Evolutionary conservation across 129 eudicot genomes (phyloP).

Genomic region (Ambrosia trifida): DNA sequence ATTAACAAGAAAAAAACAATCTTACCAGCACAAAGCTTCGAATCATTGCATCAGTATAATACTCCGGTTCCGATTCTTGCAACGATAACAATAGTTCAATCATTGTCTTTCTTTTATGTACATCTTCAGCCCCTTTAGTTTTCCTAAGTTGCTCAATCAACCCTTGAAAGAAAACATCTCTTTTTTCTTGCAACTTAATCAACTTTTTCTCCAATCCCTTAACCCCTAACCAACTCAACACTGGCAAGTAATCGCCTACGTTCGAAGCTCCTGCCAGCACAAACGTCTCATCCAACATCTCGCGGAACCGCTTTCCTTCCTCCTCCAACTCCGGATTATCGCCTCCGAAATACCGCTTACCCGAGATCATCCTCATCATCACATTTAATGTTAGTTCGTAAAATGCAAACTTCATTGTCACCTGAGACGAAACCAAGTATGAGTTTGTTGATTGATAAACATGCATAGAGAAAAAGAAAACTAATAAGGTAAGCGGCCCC

Average conservation of each 20-base stretch:
- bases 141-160: slow-evolving; percentile 40
- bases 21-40: slow-evolving; percentile 54
- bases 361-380: slow-evolving; percentile 61
- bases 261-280: slow-evolving; percentile 14
- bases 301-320: slow-evolving; percentile 43
- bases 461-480: no score
- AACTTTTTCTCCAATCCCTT: slow-evolving; percentile 29
- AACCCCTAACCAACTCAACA: slow-evolving; percentile 40
- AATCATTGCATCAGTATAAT: slow-evolving; percentile 50
- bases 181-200: slow-evolving; percentile 27
- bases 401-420: slow-evolving; percentile 38
- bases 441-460: no score
- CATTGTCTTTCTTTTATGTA: slow-evolving; percentile 36
- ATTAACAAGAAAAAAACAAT: neutral
- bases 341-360: slow-evolving; percentile 55
- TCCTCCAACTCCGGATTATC: slow-evolving; percentile 28
- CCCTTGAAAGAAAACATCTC: slow-evolving; percentile 45
- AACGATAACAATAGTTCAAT: slow-evolving; percentile 46
- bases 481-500: no score
- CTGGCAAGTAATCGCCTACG: slow-evolving; percentile 47
- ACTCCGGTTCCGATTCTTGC: slow-evolving; percentile 56
- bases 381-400: slow-evolving; percentile 48
- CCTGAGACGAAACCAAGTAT: neutral
- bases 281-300: slow-evolving; percentile 32
- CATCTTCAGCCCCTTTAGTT: neutral